A percentile compares a stretch with the other conserved stretches of the same genome.
phyloP scores from a whole-genome alignment of 75 land plant species.

The Gnetum montanum region DNA sequence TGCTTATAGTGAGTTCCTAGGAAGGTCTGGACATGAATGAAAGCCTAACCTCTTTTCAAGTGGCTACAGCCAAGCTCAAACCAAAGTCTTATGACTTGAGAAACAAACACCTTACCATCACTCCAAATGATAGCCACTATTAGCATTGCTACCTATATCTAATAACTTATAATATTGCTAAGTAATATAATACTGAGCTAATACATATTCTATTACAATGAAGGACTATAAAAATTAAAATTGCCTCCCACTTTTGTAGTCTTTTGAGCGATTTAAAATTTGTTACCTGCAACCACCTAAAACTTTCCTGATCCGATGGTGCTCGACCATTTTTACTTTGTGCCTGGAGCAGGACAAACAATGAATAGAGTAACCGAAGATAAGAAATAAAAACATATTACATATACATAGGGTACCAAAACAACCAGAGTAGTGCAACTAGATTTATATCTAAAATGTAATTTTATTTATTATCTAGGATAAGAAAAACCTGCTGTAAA shows the following conservation, averaged over 20 bases:
- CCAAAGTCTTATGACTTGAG: no score
- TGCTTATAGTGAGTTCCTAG: no score
- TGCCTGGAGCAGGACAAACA: constrained; percentile 32
- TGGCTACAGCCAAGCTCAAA: no score
- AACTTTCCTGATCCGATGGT: constrained; percentile 52
- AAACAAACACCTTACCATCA: not conserved
- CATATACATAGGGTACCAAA: not conserved
- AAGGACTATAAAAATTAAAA: not conserved
- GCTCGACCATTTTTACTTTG: constrained; percentile 57
- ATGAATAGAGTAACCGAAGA: not conserved
- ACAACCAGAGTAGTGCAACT: not conserved
- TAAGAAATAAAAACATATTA: not conserved
- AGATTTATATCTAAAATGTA: not conserved
- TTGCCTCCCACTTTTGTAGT: not conserved
- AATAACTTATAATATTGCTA: not conserved
- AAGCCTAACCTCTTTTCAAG: no score
- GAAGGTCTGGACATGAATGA: no score
- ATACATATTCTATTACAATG: not conserved
- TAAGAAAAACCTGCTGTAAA: constrained; percentile 66
- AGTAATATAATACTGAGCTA: not conserved
- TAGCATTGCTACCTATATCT: not conserved
- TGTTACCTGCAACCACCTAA: constrained; percentile 81
- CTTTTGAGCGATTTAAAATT: not conserved
- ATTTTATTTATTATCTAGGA: not conserved
- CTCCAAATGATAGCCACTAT: not conserved